Evolutionary conservation across 2,329 filamentous ascomycete species (phyloP).

Genomic region (Verticillium isaacii): DNA sequence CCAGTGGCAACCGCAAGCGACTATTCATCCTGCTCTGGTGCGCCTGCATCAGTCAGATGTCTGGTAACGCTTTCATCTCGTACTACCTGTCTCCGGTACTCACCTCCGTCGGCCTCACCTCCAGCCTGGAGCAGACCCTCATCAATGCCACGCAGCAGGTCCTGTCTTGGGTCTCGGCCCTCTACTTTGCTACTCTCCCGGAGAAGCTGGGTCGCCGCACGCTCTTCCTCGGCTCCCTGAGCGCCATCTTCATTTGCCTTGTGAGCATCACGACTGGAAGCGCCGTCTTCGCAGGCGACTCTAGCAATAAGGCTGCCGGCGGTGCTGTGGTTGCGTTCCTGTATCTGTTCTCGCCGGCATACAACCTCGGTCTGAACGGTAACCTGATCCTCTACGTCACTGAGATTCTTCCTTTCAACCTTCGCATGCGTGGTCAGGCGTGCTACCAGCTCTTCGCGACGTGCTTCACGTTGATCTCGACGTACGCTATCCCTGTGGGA

Average conservation of each 20-base stretch:
- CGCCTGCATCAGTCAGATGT: conserved; percentile 26
- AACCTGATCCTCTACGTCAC: conserved; percentile 19
- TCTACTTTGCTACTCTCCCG: conserved; percentile 10
- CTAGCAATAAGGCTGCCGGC: conserved; percentile 12
- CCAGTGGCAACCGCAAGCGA: conserved; percentile 24
- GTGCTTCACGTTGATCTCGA: conserved; percentile 18
- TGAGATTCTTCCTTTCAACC: conserved; percentile 26
- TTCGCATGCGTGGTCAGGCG: conserved; percentile 14
- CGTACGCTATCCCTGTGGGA: conserved; percentile 28
- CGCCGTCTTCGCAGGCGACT: conserved; percentile 12
- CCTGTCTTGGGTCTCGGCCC: conserved; percentile 9
- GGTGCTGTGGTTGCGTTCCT: conserved; percentile 25
- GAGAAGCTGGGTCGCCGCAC: conserved; percentile 13
- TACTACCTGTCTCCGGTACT: conserved; percentile 30
- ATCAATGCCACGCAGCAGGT: conserved; percentile 24
- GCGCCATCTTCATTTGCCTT: conserved; percentile 10
- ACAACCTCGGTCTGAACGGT: conserved; percentile 11
- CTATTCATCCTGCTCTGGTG: conserved; percentile 35
- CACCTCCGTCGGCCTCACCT: conserved; percentile 23
- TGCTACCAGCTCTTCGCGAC: neutral
- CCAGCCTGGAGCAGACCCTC: conserved; percentile 22
- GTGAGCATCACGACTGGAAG: conserved; percentile 10
- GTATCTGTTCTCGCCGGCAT: conserved; percentile 21
- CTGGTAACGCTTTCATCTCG: conserved; percentile 24
- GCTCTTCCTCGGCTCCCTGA: conserved; percentile 17